Percentiles rank a stretch among this genome's conserved stretches.
phyloP scores from a whole-genome alignment of 192 early-diverging fungal genomes.

The Umbelopsis sp. region DNA sequence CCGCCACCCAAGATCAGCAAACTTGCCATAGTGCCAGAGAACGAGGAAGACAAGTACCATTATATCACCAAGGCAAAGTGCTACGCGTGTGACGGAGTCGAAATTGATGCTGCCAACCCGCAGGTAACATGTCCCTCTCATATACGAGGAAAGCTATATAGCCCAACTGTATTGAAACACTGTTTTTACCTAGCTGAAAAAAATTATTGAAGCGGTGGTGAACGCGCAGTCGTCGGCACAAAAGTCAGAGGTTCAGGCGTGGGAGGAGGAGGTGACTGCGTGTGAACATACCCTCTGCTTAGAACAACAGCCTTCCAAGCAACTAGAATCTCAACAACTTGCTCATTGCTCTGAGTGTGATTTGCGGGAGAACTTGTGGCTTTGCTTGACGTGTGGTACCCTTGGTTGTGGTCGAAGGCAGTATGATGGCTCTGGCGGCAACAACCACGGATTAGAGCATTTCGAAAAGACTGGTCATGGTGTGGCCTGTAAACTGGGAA shows the following conservation, averaged over 20 bases:
- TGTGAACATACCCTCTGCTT: slow-evolving; percentile 84
- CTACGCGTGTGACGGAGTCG: slow-evolving; percentile 71
- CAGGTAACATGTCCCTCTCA: slow-evolving; percentile 43
- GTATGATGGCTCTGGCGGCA: slow-evolving; percentile 90
- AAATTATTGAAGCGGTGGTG: slow-evolving; percentile 71
- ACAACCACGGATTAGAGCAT: slow-evolving; percentile 90
- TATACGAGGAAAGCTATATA: not conserved
- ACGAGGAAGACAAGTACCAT: slow-evolving; percentile 75
- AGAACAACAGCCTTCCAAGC: slow-evolving; percentile 60
- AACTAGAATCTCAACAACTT: slow-evolving; percentile 50
- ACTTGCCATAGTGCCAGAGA: slow-evolving; percentile 83
- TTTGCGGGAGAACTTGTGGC: slow-evolving; percentile 91
- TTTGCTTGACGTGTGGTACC: slow-evolving; percentile 92
- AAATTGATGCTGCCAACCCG: slow-evolving; percentile 57
- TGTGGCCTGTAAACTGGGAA: slow-evolving; percentile 90
- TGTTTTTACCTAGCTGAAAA: slow-evolving; percentile 48
- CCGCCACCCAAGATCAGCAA: slow-evolving; percentile 93
- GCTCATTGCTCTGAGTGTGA: slow-evolving; percentile 85
- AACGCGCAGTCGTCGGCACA: slow-evolving; percentile 78
- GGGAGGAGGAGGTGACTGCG: slow-evolving; percentile 82
- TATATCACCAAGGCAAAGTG: slow-evolving; percentile 76
- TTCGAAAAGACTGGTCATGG: slow-evolving; percentile 80
- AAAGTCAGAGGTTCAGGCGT: slow-evolving; percentile 89
- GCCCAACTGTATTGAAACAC: not conserved
- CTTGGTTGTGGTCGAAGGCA: slow-evolving; percentile 94